These are phyloP conservation scores for Xanthoconium separans DNA, from an alignment of 1,284 basidiomycete species.

Conservation along the genomic window DNA sequence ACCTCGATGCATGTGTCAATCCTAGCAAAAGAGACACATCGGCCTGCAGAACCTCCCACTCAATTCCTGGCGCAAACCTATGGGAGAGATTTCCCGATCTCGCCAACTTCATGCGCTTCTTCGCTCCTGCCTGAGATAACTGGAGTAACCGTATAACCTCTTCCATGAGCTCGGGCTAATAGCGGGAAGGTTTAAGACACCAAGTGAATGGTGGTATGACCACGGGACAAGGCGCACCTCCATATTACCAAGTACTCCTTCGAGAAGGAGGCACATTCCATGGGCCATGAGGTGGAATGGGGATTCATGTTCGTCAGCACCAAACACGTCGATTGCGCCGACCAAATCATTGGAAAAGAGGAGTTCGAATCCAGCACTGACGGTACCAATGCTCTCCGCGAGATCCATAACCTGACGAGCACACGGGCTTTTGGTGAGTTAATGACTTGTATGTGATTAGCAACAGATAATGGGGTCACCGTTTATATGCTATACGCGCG, in stretches of 20 bases:
- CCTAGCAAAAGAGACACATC: constrained; percentile 70
- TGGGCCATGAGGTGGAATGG: constrained; percentile 71
- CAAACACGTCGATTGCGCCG: constrained; percentile 52
- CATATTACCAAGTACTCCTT: constrained; percentile 77
- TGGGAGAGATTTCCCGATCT: constrained; percentile 39
- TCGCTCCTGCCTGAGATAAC: constrained; percentile 58
- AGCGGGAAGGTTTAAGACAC: background rate
- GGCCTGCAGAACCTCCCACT: constrained; percentile 72
- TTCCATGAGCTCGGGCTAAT: constrained; percentile 31
- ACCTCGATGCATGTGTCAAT: constrained; percentile 68
- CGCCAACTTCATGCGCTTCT: constrained; percentile 51
- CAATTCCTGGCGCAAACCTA: constrained; percentile 59
- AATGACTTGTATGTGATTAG: background rate
- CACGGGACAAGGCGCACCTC: constrained; percentile 50
- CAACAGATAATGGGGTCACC: background rate
- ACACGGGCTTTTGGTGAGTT: background rate
- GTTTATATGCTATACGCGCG: too few relatives aligned
- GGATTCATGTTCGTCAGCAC: constrained; percentile 40
- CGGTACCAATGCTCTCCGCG: constrained; percentile 45
- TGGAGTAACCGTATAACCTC: constrained; percentile 57
- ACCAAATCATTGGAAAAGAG: constrained; percentile 67
- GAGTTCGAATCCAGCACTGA: constrained; percentile 60
- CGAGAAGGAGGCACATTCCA: constrained; percentile 68
- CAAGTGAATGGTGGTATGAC: background rate
- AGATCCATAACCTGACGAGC: constrained; percentile 23